phyloP scores from a whole-genome alignment of 345 rosid genomes.

The Ceriops zippeliana region DNA sequence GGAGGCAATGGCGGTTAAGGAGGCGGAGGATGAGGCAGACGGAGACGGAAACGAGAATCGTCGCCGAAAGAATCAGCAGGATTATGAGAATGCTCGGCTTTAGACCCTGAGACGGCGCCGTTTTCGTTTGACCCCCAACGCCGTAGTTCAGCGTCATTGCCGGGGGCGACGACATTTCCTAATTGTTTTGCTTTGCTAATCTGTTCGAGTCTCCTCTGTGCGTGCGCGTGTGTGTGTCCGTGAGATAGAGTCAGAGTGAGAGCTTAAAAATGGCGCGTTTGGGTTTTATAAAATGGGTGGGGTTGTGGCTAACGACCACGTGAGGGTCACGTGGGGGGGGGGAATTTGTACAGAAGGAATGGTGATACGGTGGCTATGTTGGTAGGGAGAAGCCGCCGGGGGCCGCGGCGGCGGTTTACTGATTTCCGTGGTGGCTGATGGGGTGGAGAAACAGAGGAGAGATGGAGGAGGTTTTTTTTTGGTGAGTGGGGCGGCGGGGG shows the following conservation, averaged over 20 bases:
- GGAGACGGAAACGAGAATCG: conserved; percentile 55
- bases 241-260: neutral
- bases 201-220: no score
- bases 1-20: conserved; percentile 54
- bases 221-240: no score
- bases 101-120: conserved; percentile 35
- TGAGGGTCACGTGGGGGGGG: conserved; percentile 2
- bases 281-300: neutral
- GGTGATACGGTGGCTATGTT: no score
- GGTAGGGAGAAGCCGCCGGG: neutral
- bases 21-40: conserved; percentile 72
- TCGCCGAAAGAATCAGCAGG: conserved; percentile 51
- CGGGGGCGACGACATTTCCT: conserved; percentile 10
- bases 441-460: neutral
- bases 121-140: conserved; percentile 3
- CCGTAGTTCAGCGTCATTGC: conserved; percentile 5
- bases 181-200: no score
- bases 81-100: conserved; percentile 64
- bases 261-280: neutral
- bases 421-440: neutral
- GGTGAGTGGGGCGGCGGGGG: no score
- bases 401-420: no score
- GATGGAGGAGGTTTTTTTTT: neutral
- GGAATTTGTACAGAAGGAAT: no score
- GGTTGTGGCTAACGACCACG: neutral